Percentiles rank a stretch among this genome's conserved stretches.
These are phyloP conservation scores for Claviceps arundinis DNA, from an alignment of 2,329 filamentous ascomycete species.

Conservation along the genomic window DNA sequence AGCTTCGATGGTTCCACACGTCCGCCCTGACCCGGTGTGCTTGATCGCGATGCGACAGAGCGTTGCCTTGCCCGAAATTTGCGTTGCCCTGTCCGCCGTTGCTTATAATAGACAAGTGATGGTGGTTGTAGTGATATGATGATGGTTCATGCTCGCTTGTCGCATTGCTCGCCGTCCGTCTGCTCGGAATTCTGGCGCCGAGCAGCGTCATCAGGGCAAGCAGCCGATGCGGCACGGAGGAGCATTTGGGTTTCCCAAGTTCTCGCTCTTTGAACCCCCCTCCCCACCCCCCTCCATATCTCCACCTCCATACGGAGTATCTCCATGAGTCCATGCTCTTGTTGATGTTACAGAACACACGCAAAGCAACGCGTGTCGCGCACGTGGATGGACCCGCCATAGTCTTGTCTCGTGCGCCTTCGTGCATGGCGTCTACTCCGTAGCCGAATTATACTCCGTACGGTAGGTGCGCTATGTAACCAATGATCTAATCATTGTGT, in stretches of 20 bases:
- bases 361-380: background rate
- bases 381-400: background rate
- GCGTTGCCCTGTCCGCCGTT: background rate
- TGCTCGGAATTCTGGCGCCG: background rate
- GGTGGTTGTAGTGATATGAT: background rate
- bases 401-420: background rate
- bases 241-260: too few relatives aligned
- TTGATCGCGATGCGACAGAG: background rate
- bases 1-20: constrained; percentile 1
- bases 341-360: background rate
- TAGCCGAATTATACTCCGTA: background rate
- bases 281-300: too few relatives aligned
- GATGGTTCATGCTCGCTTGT: background rate
- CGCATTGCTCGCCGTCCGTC: background rate
- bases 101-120: background rate
- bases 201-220: background rate
- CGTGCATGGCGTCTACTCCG: constrained; percentile 1
- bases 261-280: too few relatives aligned
- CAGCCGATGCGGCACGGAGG: background rate
- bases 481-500: background rate
- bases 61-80: background rate
- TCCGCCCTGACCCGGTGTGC: background rate
- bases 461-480: background rate
- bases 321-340: too few relatives aligned
- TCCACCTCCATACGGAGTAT: too few relatives aligned